A percentile compares a stretch with the other conserved stretches of the same genome.
phyloP scores from a whole-genome alignment of 2,329 filamentous ascomycete genomes.

The Cercospora nicotianae region DNA sequence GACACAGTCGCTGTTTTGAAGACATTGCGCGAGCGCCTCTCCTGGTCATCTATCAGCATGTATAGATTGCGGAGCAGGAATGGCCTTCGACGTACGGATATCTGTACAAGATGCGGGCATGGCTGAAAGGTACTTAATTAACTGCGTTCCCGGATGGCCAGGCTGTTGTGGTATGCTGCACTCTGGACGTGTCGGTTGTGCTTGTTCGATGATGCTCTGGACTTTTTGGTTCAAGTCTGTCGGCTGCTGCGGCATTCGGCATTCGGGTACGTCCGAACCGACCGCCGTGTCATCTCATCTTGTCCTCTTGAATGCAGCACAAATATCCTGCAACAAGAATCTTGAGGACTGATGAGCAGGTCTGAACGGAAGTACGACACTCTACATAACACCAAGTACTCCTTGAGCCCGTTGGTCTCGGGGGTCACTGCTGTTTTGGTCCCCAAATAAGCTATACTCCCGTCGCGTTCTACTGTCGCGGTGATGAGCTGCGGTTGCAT shows the following conservation, averaged over 20 bases:
- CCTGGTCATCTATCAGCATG: slow-evolving; percentile 55
- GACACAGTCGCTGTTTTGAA: slow-evolving; percentile 94
- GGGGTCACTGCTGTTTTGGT: no score
- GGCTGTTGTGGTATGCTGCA: neutral
- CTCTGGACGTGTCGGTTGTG: neutral
- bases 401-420: no score
- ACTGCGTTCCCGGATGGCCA: neutral
- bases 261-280: neutral
- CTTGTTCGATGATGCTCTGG: neutral
- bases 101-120: slow-evolving; percentile 98
- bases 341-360: neutral
- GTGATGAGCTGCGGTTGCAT: no score
- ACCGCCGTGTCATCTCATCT: neutral
- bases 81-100: slow-evolving; percentile 66
- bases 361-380: no score
- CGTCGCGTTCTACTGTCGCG: no score
- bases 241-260: neutral
- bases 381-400: no score
- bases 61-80: neutral
- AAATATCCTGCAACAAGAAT: neutral
- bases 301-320: neutral
- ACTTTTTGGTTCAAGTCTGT: neutral
- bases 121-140: neutral
- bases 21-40: slow-evolving; percentile 87
- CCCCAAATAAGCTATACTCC: no score